phyloP scores from a whole-genome alignment of 2,329 filamentous ascomycete species.

The Fusarium sp. region DNA sequence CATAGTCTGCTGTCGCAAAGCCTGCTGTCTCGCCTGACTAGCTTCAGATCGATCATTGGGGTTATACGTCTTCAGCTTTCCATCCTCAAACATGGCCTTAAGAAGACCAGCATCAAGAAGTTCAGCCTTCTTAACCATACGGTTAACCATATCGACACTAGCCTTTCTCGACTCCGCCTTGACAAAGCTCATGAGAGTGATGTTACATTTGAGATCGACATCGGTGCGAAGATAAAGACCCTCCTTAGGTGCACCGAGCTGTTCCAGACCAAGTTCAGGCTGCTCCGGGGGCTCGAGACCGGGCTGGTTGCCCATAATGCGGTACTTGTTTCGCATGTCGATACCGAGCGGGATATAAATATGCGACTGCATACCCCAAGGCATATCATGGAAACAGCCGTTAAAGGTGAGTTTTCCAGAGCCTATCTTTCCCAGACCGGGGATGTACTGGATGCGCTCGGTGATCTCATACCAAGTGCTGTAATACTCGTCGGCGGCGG shows the following conservation, averaged over 20 bases:
- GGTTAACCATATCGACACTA: constrained; percentile 73
- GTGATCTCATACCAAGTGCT: constrained; percentile 80
- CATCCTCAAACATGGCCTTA: constrained; percentile 74
- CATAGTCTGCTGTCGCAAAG: constrained; percentile 51
- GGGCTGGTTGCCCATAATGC: constrained; percentile 75
- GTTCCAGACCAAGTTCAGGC: constrained; percentile 69
- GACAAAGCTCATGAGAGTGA: constrained; percentile 72
- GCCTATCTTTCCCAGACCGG: constrained; percentile 73
- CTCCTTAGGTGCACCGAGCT: constrained; percentile 69
- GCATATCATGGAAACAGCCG: constrained; percentile 78
- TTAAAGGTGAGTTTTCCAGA: constrained; percentile 75
- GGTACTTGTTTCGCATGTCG: constrained; percentile 75
- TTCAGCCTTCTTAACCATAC: constrained; percentile 78
- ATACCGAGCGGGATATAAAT: constrained; percentile 75
- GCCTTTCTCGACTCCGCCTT: constrained; percentile 74
- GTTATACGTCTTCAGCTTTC: constrained; percentile 69
- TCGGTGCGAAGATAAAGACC: constrained; percentile 77
- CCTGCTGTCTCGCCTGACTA: constrained; percentile 41
- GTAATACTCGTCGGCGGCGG: constrained; percentile 76
- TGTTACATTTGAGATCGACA: constrained; percentile 76
- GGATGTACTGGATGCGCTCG: constrained; percentile 75
- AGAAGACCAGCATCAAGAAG: constrained; percentile 73
- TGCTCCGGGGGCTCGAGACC: constrained; percentile 71
- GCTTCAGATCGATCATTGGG: constrained; percentile 61
- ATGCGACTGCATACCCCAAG: constrained; percentile 78